Base-by-base conservation (phyloP, 2,329 filamentous ascomycete species). In the Zarea fungicola region DNA sequence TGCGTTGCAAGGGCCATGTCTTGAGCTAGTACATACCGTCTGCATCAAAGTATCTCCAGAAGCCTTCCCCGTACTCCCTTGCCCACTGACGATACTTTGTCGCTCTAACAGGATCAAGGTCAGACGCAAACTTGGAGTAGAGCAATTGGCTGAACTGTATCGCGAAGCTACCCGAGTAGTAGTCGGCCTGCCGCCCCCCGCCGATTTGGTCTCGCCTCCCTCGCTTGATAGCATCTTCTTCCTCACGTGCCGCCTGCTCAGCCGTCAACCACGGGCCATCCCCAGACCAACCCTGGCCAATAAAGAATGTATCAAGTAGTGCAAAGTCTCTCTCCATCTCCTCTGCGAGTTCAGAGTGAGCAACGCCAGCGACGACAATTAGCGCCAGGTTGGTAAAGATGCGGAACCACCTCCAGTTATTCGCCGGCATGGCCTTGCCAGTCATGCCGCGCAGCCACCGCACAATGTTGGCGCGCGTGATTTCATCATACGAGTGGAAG, bases 121-220 rank as follows among this genome's bases (percentile, higher is more conserved):
- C 67, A 1, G 54, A 52, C 0, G 71, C 72, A 50, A 72, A 71
- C 6, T 66, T 68, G 0, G 65, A 61, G 51, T 73, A 77, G 0
- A 76, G 58, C 4, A 77, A 56, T 50, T 77, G 73, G 2, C 66
- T 68, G 26, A 76, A 77, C 48, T 77, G 75, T 10, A 78, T 74
- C 0, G 75, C 75, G 48, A 78, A 78, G 42, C 74, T 77, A 0
- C 74, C 74, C 1, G 74, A 77, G 48, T 78, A 78, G 55, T 77
- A 76, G 44, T 77, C 75, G 0, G 68, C 73, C 40, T 77, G 74
- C 5, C 64, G 35, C 2, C 64, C 61, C 0, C 58, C 54, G 0
- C 56, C 58, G 16, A 48, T 44, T 0, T 43, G 55, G 48, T 1
- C 40, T 5, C 19, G 41, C 11, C 39, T 48, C 9, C 29, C 55